These are phyloP conservation scores for Penicillium simplicissimum DNA, from an alignment of 495 filamentous ascomycete genomes.

Conservation along the genomic window DNA sequence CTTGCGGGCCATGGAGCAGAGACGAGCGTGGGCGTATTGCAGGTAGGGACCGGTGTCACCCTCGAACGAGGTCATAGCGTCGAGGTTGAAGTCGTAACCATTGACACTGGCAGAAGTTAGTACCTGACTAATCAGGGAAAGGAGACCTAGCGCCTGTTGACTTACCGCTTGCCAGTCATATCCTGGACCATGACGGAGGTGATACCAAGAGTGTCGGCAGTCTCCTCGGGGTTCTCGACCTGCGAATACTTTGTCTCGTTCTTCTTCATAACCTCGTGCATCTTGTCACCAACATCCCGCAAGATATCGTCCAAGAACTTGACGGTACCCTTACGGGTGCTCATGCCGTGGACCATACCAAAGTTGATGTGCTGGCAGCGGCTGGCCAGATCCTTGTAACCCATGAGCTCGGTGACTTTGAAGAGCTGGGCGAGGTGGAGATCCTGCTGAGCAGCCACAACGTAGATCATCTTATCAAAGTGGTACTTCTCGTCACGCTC, in stretches of 20 bases:
- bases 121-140: not conserved
- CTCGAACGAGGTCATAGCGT: slow-evolving; percentile 69
- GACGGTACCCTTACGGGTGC: slow-evolving; percentile 66
- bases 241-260: slow-evolving; percentile 66
- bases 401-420: slow-evolving; percentile 70
- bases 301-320: slow-evolving; percentile 72
- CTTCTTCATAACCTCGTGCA: slow-evolving; percentile 71
- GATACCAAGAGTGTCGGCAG: slow-evolving; percentile 60
- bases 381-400: slow-evolving; percentile 57
- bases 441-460: slow-evolving; percentile 69
- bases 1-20: slow-evolving; percentile 63
- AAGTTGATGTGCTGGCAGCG: slow-evolving; percentile 73
- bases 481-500: slow-evolving; percentile 63
- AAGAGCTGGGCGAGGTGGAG: slow-evolving; percentile 72
- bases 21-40: slow-evolving; percentile 68
- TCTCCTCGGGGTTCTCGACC: slow-evolving; percentile 59
- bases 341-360: slow-evolving; percentile 72
- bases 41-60: slow-evolving; percentile 71
- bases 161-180: slow-evolving; percentile 67
- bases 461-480: slow-evolving; percentile 79
- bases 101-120: slow-evolving; percentile 51
- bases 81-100: slow-evolving; percentile 67
- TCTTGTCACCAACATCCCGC: slow-evolving; percentile 62
- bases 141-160: not conserved
- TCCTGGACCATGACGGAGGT: slow-evolving; percentile 73